Conservation (phyloP, 192 early-diverging fungal species). For the Mortierella alpina region DNA sequence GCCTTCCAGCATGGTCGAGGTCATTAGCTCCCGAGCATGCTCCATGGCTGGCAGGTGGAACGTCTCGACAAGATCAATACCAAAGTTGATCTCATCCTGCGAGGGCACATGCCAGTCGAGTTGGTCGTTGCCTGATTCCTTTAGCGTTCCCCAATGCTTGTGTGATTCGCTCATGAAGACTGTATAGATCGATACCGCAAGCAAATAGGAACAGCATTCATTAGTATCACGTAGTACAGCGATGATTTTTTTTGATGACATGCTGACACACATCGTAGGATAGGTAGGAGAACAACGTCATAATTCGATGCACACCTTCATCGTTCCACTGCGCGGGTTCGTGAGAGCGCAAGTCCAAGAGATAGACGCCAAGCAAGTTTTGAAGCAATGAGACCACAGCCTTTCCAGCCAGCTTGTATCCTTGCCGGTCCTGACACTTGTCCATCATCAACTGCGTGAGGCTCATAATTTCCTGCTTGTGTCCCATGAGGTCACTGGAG, state of each 20-base stretch:
- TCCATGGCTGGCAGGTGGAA: slow-evolving; percentile 60
- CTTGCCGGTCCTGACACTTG: slow-evolving; percentile 68
- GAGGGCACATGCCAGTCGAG: slow-evolving; percentile 85
- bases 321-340: slow-evolving; percentile 66
- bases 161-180: slow-evolving; percentile 76
- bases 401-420: slow-evolving; percentile 80
- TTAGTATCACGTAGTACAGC: too few species aligned
- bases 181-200: slow-evolving; percentile 4
- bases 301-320: slow-evolving; percentile 37
- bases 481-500: slow-evolving; percentile 60
- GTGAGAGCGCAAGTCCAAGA: slow-evolving; percentile 67
- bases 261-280: not conserved
- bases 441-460: slow-evolving; percentile 59
- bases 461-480: slow-evolving; percentile 62
- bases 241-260: too few species aligned
- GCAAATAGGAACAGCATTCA: not conserved
- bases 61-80: slow-evolving; percentile 68
- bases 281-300: not conserved
- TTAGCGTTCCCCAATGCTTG: slow-evolving; percentile 79
- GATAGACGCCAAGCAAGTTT: slow-evolving; percentile 65
- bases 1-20: slow-evolving; percentile 37
- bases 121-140: slow-evolving; percentile 61
- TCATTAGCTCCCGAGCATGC: slow-evolving; percentile 58
- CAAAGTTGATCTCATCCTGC: slow-evolving; percentile 73
- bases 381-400: slow-evolving; percentile 60